These are phyloP conservation scores for Spathaspora sp. DNA, from an alignment of 1,139 yeast species.

Conservation along the genomic window DNA sequence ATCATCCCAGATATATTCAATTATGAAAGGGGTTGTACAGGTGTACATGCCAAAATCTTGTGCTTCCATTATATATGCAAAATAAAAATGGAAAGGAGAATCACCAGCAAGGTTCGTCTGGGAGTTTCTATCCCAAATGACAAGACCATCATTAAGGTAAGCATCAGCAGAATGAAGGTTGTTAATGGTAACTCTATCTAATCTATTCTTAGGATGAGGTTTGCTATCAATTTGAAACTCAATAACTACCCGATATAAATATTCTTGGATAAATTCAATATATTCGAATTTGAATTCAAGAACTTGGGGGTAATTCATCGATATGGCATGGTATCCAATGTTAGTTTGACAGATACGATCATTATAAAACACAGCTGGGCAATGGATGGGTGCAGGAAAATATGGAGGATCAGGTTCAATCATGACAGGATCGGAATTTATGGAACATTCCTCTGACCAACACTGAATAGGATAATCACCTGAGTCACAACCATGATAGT, in stretches of 20 bases:
- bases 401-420: neutral
- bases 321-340: neutral
- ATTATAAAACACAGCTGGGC: neutral
- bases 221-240: neutral
- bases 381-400: neutral
- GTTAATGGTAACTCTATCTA: neutral
- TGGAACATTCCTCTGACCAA: neutral
- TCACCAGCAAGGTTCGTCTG: neutral
- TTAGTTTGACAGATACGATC: neutral
- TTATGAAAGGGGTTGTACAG: neutral
- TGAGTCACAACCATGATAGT: neutral
- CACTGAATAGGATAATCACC: constrained; percentile 1
- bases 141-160: neutral
- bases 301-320: neutral
- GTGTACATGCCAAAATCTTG: too few species aligned
- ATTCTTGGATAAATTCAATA: neutral
- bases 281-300: neutral
- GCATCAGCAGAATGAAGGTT: neutral
- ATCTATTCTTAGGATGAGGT: neutral
- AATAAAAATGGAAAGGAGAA: neutral
- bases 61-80: neutral
- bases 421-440: neutral
- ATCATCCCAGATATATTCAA: too few species aligned
- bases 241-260: neutral
- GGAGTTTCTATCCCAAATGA: neutral